Percentiles rank a stretch among this genome's conserved stretches.
Conservation (phyloP, 768 basidiomycete species). For the Russula sp. region DNA sequence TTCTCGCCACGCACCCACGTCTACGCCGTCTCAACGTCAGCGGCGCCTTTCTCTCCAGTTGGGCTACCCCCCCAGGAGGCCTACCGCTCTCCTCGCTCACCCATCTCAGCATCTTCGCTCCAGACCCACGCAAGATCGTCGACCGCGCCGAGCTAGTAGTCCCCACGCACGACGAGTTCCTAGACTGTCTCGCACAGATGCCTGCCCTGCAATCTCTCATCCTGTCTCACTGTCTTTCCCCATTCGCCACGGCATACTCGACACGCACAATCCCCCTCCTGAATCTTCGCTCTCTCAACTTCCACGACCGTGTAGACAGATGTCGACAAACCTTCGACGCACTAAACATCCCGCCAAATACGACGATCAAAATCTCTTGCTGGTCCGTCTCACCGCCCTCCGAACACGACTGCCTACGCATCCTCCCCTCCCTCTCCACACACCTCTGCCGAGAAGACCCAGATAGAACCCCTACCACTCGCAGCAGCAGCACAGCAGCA, state of each 20-base stretch:
- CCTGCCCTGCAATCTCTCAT: slow-evolving; percentile 9
- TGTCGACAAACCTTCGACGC: slow-evolving; percentile 19
- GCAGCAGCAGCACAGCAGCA: background rate
- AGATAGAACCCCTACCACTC: background rate
- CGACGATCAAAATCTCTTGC: slow-evolving; percentile 14
- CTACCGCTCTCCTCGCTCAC: slow-evolving; percentile 11
- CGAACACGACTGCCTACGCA: slow-evolving; percentile 23
- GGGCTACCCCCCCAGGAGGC: background rate
- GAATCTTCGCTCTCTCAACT: background rate
- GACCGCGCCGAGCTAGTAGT: background rate
- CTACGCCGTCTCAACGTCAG: slow-evolving; percentile 12
- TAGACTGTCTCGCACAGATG: slow-evolving; percentile 17
- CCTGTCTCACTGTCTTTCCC: slow-evolving; percentile 23
- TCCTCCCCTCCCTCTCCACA: slow-evolving; percentile 18
- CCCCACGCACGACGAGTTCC: slow-evolving; percentile 11
- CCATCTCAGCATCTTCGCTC: slow-evolving; percentile 3
- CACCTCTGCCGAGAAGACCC: slow-evolving; percentile 12
- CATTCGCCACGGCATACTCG: slow-evolving; percentile 1
- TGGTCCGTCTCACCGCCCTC: slow-evolving; percentile 20
- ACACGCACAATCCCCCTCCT: slow-evolving; percentile 8
- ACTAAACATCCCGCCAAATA: slow-evolving; percentile 2
- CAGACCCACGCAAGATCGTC: slow-evolving; percentile 9
- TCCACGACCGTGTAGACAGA: slow-evolving; percentile 17
- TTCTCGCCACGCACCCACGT: slow-evolving; percentile 18
- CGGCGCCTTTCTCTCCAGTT: slow-evolving; percentile 10